Evolutionary conservation across 306 rosid species (phyloP).

Genomic region (Echinosophora koreensis): DNA sequence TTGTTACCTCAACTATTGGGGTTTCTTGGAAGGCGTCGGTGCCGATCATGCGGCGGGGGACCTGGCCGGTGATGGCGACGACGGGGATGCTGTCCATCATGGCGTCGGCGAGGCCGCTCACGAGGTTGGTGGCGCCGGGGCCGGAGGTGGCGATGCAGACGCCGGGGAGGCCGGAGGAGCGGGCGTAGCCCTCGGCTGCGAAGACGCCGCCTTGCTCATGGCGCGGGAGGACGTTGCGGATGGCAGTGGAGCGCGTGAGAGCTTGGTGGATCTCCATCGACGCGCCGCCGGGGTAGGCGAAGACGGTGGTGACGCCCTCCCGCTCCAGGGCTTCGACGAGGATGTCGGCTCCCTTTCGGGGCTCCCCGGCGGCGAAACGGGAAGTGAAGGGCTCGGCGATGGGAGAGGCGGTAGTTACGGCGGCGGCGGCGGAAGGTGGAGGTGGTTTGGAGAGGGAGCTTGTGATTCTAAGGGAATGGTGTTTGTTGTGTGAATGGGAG

Average conservation of each 20-base stretch:
- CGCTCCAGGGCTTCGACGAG: conserved; percentile 93
- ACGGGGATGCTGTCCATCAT: conserved; percentile 76
- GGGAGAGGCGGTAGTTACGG: conserved; percentile 21
- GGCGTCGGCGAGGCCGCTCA: conserved; percentile 88
- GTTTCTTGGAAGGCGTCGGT: conserved; percentile 96
- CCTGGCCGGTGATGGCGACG: conserved; percentile 89
- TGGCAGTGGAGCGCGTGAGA: conserved; percentile 71
- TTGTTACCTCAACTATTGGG: conserved; percentile 86
- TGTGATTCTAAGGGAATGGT: conserved; percentile 45
- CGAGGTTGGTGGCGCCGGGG: conserved; percentile 93
- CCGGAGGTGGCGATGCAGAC: conserved; percentile 95
- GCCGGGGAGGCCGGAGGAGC: conserved; percentile 80
- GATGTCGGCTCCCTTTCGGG: conserved; percentile 85
- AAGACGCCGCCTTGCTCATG: conserved; percentile 92
- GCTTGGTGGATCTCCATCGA: conserved; percentile 98
- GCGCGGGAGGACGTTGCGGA: conserved; percentile 84
- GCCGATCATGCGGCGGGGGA: conserved; percentile 90
- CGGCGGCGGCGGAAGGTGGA: conserved; percentile 27
- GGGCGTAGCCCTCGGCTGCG: conserved; percentile 94
- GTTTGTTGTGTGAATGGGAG: conserved; percentile 40
- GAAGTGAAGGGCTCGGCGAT: conserved; percentile 39
- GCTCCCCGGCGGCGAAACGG: conserved; percentile 63
- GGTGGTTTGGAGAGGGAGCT: conserved; percentile 53
- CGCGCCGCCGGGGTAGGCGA: conserved; percentile 97
- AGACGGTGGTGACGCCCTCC: conserved; percentile 73